Conservation (phyloP, 805 yeast species). For the Myxozyma neglecta region DNA sequence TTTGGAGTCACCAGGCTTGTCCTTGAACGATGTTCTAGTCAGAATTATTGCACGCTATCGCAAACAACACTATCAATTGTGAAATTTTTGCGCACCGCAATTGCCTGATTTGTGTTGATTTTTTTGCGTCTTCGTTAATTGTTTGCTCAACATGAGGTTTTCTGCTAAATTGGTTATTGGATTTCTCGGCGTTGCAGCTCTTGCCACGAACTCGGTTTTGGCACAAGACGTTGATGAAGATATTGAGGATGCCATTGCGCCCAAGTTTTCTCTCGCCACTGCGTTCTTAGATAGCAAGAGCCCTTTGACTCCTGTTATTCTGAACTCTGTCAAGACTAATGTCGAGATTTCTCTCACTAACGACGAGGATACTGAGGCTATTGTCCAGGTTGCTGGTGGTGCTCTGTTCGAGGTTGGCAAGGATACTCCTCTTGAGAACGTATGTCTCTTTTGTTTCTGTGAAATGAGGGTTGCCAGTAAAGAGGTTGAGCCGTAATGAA, state of each 20-base stretch:
- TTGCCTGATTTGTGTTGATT: not conserved
- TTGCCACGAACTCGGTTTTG: conserved; percentile 7
- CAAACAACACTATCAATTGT: not conserved
- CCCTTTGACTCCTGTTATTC: conserved; percentile 22
- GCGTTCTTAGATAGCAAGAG: conserved; percentile 7
- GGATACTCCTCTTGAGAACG: conserved; percentile 24
- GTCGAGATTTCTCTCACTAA: conserved; percentile 35
- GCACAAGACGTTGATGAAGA: conserved; percentile 17
- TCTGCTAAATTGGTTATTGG: conserved; percentile 3
- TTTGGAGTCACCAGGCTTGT: not conserved
- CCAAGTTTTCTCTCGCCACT: conserved; percentile 18
- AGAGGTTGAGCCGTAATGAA: not conserved
- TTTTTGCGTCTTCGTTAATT: not conserved
- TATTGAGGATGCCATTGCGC: conserved; percentile 12
- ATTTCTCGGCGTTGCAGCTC: conserved; percentile 8
- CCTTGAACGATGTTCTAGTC: not conserved
- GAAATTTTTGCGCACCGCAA: too few species aligned
- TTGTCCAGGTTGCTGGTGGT: conserved; percentile 30
- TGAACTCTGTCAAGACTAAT: conserved; percentile 36
- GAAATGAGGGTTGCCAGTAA: too few species aligned
- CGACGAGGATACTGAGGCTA: conserved; percentile 30
- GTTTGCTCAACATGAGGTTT: conserved; percentile 5
- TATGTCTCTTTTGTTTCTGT: not conserved
- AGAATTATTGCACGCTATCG: not conserved
- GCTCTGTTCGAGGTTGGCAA: conserved; percentile 20